Percentiles rank a stretch among this genome's conserved stretches.
phyloP scores from a whole-genome alignment of 2,329 filamentous ascomycete species.

The Herpotrichia juniperi region DNA sequence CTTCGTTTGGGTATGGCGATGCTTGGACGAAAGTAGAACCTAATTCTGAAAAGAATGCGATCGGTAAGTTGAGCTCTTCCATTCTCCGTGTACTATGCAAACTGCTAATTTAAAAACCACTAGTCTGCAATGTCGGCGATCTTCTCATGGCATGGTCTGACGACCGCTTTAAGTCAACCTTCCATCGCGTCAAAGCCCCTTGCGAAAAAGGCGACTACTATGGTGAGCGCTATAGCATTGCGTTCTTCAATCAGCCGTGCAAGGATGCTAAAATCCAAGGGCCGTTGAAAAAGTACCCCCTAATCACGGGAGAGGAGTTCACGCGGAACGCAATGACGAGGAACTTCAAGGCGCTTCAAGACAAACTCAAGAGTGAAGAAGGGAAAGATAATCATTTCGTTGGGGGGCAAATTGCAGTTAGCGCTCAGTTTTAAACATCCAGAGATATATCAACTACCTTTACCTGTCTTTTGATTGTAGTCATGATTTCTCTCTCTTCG shows the following conservation, averaged over 20 bases:
- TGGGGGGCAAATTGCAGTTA: neutral
- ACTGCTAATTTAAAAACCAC: conserved; percentile 50
- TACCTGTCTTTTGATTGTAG: no score
- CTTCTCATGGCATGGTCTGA: conserved; percentile 71
- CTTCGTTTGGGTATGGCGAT: conserved; percentile 64
- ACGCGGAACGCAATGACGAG: conserved; percentile 62
- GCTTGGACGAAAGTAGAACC: conserved; percentile 69
- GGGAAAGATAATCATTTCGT: neutral
- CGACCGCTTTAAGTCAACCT: conserved; percentile 70
- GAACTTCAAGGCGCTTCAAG: conserved; percentile 61
- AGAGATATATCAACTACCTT: no score
- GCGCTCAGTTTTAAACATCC: neutral
- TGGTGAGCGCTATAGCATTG: conserved; percentile 68
- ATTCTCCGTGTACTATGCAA: neutral
- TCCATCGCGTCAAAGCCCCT: conserved; percentile 69
- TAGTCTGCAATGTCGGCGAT: conserved; percentile 70
- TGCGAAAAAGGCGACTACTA: conserved; percentile 61
- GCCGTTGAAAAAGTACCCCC: conserved; percentile 65
- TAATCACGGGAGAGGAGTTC: conserved; percentile 66
- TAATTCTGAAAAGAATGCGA: conserved; percentile 22
- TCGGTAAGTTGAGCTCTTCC: conserved; percentile 14
- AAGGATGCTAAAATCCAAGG: conserved; percentile 65
- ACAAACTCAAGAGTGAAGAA: conserved; percentile 47
- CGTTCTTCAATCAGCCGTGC: conserved; percentile 70
- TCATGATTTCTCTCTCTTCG: no score